These are phyloP conservation scores for Aspergillus fumigatus DNA, from an alignment of 2,329 filamentous ascomycete genomes.

Conservation along the genomic window DNA sequence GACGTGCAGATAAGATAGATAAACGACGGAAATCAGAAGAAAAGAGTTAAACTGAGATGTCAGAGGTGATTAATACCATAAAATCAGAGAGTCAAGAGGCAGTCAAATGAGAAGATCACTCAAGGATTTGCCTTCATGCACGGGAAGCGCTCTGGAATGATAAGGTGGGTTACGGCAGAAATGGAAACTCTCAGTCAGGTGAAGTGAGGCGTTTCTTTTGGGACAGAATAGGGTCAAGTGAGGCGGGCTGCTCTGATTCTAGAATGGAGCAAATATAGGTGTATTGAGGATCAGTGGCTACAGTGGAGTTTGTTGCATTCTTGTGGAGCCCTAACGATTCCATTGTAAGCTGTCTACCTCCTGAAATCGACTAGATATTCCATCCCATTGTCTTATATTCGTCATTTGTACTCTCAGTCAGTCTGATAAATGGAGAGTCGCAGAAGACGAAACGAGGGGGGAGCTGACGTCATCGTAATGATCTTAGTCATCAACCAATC, in stretches of 20 bases:
- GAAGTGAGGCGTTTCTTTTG: background rate
- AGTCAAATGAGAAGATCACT: background rate
- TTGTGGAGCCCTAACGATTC: background rate
- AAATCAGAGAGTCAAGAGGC: background rate
- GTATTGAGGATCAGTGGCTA: background rate
- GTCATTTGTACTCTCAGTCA: background rate
- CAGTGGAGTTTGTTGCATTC: background rate
- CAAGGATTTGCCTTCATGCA: background rate
- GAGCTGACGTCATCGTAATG: background rate
- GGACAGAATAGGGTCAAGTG: background rate
- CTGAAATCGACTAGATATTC: background rate
- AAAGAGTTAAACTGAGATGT: background rate
- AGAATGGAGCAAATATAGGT: background rate
- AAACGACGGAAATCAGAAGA: background rate
- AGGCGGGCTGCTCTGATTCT: background rate
- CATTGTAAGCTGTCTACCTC: background rate
- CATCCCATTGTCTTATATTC: background rate
- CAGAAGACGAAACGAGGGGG: background rate
- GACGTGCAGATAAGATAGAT: background rate
- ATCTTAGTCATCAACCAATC: background rate
- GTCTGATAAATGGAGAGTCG: background rate
- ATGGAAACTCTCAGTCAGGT: background rate
- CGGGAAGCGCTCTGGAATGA: background rate
- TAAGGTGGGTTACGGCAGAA: background rate
- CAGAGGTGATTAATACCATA: background rate